Conservation (phyloP, 305 asterid species). For the Ilex paraguariensis region DNA sequence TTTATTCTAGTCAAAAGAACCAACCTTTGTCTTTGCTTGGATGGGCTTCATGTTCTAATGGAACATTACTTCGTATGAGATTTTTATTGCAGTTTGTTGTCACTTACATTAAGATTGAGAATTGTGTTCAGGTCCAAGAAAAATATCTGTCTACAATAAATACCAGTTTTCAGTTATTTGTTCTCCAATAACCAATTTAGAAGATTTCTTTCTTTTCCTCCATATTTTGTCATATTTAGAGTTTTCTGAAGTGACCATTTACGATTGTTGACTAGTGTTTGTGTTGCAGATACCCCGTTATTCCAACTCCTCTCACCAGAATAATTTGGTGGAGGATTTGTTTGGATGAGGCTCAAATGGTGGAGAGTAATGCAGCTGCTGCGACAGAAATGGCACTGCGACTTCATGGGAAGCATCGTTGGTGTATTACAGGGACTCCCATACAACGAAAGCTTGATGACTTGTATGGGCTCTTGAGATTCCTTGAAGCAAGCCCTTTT, state of each 20-base stretch:
- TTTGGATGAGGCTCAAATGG: constrained; percentile 99
- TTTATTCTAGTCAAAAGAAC: background rate
- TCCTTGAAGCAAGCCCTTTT: constrained; percentile 84
- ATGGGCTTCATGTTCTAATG: background rate
- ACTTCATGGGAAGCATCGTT: constrained; percentile 75
- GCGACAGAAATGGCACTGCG: constrained; percentile 93
- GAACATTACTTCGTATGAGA: background rate
- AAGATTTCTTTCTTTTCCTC: no score
- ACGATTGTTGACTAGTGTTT: constrained; percentile 10
- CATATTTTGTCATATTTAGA: no score
- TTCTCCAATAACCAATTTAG: no score
- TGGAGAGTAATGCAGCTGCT: constrained; percentile 91
- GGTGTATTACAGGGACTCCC: constrained; percentile 99
- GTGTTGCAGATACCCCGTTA: constrained; percentile 75
- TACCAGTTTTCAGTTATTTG: no score
- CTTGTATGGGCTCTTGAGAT: constrained; percentile 83
- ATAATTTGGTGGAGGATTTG: constrained; percentile 98
- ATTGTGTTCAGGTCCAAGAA: no score
- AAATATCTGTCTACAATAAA: no score
- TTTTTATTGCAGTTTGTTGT: background rate
- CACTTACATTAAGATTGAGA: no score
- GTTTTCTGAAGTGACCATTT: no score
- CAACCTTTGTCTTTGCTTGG: background rate
- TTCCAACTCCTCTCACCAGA: constrained; percentile 91
- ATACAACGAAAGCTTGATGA: constrained; percentile 94